Conservation (phyloP, 495 filamentous ascomycete genomes). For the Hypoxylon lienhwacheense region DNA sequence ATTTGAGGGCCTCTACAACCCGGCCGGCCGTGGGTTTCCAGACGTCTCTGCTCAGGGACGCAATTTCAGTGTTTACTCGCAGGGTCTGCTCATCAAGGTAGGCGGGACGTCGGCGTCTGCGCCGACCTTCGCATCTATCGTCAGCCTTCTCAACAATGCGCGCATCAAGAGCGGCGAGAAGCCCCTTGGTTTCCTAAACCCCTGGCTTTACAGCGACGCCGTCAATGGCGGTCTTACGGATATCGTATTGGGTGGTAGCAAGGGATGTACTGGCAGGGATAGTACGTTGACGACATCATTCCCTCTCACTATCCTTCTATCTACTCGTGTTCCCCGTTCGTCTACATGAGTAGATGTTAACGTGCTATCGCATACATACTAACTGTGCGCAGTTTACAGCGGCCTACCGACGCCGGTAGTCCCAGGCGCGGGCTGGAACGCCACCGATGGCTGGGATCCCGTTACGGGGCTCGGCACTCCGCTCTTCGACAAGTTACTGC, state of each 20-base stretch:
- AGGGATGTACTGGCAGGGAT: conserved; percentile 52
- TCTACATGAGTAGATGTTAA: not conserved
- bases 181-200: conserved; percentile 65
- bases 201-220: conserved; percentile 59
- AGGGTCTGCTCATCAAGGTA: conserved; percentile 49
- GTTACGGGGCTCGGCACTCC: conserved; percentile 45
- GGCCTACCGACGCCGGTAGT: conserved; percentile 41
- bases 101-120: conserved; percentile 43
- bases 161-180: conserved; percentile 51
- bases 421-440: conserved; percentile 63
- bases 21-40: conserved; percentile 63
- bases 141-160: conserved; percentile 62
- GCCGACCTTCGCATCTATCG: conserved; percentile 47
- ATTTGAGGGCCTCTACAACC: conserved; percentile 52
- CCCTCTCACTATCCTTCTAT: not conserved
- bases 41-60: conserved; percentile 65
- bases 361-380: not conserved
- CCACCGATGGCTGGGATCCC: conserved; percentile 54
- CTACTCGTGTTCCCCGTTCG: not conserved
- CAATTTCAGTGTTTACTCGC: conserved; percentile 54
- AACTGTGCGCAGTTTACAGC: conserved; percentile 24
- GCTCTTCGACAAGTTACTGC: conserved; percentile 40
- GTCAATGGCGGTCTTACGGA: conserved; percentile 56
- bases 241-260: conserved; percentile 57
- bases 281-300: conserved; percentile 15